Evolutionary conservation across 2,329 filamentous ascomycete species (phyloP).

Genomic region (Neopestalotiopsis sp.): DNA sequence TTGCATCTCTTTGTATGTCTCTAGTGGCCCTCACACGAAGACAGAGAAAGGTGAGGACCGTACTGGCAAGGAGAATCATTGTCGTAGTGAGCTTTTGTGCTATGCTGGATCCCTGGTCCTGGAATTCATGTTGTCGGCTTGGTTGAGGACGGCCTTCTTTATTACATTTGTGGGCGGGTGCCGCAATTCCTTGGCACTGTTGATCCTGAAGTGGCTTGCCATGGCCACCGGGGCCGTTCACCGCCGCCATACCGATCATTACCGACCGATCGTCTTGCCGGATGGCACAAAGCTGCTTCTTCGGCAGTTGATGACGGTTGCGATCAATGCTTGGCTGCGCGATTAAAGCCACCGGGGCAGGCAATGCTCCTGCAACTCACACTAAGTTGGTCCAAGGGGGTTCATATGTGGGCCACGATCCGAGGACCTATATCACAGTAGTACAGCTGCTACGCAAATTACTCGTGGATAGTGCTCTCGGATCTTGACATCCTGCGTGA

Average conservation of each 20-base stretch:
- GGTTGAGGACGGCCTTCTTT: background rate
- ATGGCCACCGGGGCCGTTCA: background rate
- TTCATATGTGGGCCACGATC: background rate
- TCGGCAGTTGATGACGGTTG: background rate
- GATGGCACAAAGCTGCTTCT: background rate
- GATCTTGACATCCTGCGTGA: background rate
- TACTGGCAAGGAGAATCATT: slow-evolving; percentile 2
- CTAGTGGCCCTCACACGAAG: background rate
- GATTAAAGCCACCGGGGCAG: background rate
- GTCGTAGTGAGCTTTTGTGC: background rate
- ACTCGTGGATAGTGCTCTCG: background rate
- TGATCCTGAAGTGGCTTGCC: background rate
- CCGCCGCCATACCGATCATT: background rate
- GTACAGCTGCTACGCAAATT: background rate
- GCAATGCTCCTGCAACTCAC: background rate
- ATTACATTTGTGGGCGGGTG: background rate
- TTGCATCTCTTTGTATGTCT: background rate
- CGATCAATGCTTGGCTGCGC: background rate
- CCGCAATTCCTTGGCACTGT: background rate
- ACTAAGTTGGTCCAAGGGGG: background rate
- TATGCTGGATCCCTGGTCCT: background rate
- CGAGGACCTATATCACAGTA: background rate
- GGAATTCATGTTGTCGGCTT: background rate
- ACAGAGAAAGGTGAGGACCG: background rate
- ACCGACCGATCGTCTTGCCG: background rate